phyloP scores from a whole-genome alignment of 371 early-diverging fungal species.

The Paraphysoderma sedebokerense region DNA sequence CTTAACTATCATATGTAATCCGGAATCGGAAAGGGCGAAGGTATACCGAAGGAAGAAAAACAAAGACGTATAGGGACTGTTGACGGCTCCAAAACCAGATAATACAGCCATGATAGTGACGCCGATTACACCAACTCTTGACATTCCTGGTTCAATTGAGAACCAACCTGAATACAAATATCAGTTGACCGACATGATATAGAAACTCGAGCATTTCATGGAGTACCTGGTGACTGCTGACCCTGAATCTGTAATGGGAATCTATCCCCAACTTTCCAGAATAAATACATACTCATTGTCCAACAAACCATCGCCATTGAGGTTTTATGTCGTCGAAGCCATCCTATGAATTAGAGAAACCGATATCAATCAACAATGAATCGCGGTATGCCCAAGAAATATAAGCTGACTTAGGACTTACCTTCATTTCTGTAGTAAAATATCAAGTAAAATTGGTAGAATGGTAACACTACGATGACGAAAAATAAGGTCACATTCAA shows the following conservation, averaged over 20 bases:
- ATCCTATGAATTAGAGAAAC: slow-evolving; percentile 8
- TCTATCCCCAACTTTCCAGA: slow-evolving; percentile 40
- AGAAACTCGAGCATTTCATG: not conserved
- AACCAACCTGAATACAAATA: slow-evolving; percentile 4
- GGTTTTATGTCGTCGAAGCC: slow-evolving; percentile 15
- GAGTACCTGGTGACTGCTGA: not conserved
- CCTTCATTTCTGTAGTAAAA: slow-evolving; percentile 19
- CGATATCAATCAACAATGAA: no score
- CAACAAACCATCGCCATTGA: slow-evolving; percentile 28
- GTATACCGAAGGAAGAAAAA: slow-evolving; percentile 40
- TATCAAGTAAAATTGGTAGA: slow-evolving; percentile 49
- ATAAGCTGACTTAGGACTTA: no score
- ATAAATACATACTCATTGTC: slow-evolving; percentile 43
- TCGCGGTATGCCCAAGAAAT: no score
- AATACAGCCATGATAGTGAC: slow-evolving; percentile 79
- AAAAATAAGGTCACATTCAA: slow-evolving; percentile 40
- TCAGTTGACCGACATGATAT: not conserved
- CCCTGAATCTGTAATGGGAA: slow-evolving; percentile 24
- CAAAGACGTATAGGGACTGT: slow-evolving; percentile 58
- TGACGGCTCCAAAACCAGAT: slow-evolving; percentile 89
- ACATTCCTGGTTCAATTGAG: slow-evolving; percentile 48
- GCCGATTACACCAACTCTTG: slow-evolving; percentile 69
- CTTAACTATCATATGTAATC: no score
- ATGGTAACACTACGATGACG: slow-evolving; percentile 52
- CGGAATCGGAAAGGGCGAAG: not conserved